phyloP scores from a whole-genome alignment of 1,284 basidiomycete species.

The Ustilago cynodontis region DNA sequence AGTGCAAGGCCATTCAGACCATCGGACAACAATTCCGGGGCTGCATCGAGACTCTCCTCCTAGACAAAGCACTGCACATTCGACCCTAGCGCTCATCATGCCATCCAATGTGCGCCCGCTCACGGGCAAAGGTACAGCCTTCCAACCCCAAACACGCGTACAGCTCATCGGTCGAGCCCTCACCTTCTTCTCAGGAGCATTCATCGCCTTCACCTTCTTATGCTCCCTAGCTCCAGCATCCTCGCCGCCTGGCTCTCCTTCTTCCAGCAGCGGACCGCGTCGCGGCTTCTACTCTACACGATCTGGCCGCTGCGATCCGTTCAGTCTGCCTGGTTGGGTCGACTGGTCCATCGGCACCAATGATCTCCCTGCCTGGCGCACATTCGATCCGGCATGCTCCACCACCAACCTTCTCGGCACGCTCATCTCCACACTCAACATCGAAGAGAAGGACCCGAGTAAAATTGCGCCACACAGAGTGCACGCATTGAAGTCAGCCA shows the following conservation, averaged over 20 bases:
- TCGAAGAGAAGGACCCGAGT: slow-evolving; percentile 28
- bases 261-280: slow-evolving; percentile 4
- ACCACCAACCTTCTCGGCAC: slow-evolving; percentile 41
- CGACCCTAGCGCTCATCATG: slow-evolving; percentile 15
- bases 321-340: slow-evolving; percentile 56
- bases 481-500: slow-evolving; percentile 11
- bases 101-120: slow-evolving; percentile 49
- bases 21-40: not conserved
- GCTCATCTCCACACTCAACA: slow-evolving; percentile 44
- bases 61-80: not conserved
- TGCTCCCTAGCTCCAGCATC: slow-evolving; percentile 37
- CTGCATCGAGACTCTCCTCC: not conserved
- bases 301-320: slow-evolving; percentile 48
- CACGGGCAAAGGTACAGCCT: slow-evolving; percentile 38
- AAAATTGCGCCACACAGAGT: slow-evolving; percentile 40
- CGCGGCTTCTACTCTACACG: slow-evolving; percentile 16
- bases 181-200: slow-evolving; percentile 39
- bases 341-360: slow-evolving; percentile 48
- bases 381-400: slow-evolving; percentile 54
- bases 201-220: slow-evolving; percentile 32
- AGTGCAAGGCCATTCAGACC: not conserved
- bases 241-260: not conserved
- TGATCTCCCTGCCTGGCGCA: slow-evolving; percentile 54
- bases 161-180: slow-evolving; percentile 21
- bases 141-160: slow-evolving; percentile 16